Conservation (phyloP, 495 filamentous ascomycete genomes). For the Aspergillus affinis region DNA sequence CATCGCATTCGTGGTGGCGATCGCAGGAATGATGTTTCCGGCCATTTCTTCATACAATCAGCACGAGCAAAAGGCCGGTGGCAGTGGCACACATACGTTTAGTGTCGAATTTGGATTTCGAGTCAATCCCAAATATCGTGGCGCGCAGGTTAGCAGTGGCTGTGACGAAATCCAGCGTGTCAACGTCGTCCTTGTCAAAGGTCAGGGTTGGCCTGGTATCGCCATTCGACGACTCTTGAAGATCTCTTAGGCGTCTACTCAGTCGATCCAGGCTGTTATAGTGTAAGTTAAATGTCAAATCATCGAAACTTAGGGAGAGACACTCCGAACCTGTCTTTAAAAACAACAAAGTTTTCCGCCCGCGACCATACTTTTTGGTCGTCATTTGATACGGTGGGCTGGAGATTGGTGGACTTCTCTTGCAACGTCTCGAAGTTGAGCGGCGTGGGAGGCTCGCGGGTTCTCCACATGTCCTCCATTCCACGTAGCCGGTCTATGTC, state of each 20-base stretch:
- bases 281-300: conserved; percentile 9
- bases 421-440: conserved; percentile 62
- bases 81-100: conserved; percentile 58
- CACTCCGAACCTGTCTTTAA: conserved; percentile 65
- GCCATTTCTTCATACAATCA: conserved; percentile 71
- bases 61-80: background rate
- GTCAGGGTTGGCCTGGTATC: conserved; percentile 62
- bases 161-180: conserved; percentile 93
- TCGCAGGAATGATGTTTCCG: conserved; percentile 97
- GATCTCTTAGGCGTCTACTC: conserved; percentile 66
- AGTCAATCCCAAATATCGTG: conserved; percentile 79
- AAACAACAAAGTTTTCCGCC: conserved; percentile 81
- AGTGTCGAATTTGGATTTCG: conserved; percentile 89
- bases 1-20: conserved; percentile 97
- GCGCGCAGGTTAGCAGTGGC: conserved; percentile 87
- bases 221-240: conserved; percentile 49
- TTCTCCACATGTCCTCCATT: conserved; percentile 98
- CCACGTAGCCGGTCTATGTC: conserved; percentile 82
- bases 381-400: conserved; percentile 55
- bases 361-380: conserved; percentile 79
- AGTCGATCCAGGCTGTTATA: conserved; percentile 64
- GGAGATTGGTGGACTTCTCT: conserved; percentile 49
- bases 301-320: background rate
- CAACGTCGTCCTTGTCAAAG: conserved; percentile 97
- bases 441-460: conserved; percentile 67